Base-by-base conservation (phyloP, 148 eudicot genomes). In the Camellia lanceoleosa region DNA sequence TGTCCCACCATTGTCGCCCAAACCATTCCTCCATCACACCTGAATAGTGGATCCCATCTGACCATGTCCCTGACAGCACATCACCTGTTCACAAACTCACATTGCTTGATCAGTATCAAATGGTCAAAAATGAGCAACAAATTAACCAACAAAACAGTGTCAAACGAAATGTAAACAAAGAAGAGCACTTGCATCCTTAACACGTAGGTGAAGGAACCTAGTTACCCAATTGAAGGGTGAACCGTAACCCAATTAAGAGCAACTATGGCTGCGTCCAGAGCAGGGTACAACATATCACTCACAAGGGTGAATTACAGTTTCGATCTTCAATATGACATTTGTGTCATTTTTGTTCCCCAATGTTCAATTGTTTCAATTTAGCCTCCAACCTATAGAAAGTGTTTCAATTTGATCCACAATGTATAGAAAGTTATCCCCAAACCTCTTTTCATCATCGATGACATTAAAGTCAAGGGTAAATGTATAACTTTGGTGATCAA, bases 11-110 rank as follows among this genome's bases (percentile, higher is more conserved):
- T 64, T 85, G 86, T 16, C 83, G 82, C 20, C 97, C 98, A 89
- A 94, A 89, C 98, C 98, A 94, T 81, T 88, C 92, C 83, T 94
- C 94, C 80, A 92, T 72, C 78, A 94, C 79, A 23, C 98, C 98
- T 46, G 86, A 66, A 83, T 94, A 91, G 81, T 89, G 98, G 65
- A 89, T 82, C 51, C 94, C 97, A 43, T 82, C 89, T 65, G 93
- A 85, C 88, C 87, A 86, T 18, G 94, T 88, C 68, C 93, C 98
- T 4, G 94, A 90, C 82, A 94, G 80, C 83, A 94, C 98, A 83
- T 94, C 98, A 68, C 98, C 98, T 94, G 88, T 56, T 59, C 71
- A 54, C 62, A 63, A 69, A 70, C 65, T 19, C 63, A 13, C 4
- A 73, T 8, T 5, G 38, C 46, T 23, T 30, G 47, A 55, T 68